Evolutionary conservation across 139 green algal genomes (phyloP).

Genomic region (Coelastrella sp.): DNA sequence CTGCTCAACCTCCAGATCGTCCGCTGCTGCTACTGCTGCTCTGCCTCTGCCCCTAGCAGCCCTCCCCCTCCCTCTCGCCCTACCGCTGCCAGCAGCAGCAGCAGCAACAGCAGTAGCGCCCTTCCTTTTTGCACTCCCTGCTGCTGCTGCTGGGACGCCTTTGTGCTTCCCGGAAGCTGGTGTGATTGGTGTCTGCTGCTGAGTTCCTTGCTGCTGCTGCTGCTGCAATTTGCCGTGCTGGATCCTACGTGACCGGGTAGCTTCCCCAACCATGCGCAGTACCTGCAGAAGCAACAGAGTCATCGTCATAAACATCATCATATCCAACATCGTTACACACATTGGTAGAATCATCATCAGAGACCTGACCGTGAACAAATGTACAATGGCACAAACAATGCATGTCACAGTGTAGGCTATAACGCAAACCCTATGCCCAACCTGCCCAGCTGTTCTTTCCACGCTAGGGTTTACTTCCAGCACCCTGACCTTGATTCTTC

Average conservation of each 20-base stretch:
- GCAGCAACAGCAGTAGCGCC: neutral
- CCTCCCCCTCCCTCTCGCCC: slow-evolving; percentile 5
- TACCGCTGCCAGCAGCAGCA: neutral
- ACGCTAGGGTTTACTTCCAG: too few relatives aligned
- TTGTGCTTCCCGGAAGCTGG: neutral
- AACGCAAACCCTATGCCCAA: too few relatives aligned
- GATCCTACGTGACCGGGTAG: slow-evolving; percentile 47
- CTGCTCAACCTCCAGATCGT: neutral
- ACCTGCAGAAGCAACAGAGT: slow-evolving; percentile 31
- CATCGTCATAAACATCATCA: too few relatives aligned
- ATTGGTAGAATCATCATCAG: too few relatives aligned
- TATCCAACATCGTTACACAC: too few relatives aligned
- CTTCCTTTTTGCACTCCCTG: neutral
- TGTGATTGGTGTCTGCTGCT: neutral
- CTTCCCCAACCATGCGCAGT: slow-evolving; percentile 59
- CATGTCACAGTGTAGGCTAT: too few relatives aligned
- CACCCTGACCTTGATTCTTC: too few relatives aligned
- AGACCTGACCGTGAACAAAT: too few relatives aligned
- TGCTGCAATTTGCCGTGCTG: slow-evolving; percentile 12
- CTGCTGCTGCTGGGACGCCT: neutral
- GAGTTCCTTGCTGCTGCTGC: neutral
- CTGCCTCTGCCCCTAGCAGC: neutral
- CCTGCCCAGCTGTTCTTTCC: too few relatives aligned
- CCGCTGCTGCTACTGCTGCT: slow-evolving; percentile 29
- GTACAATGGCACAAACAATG: too few relatives aligned